phyloP scores from a whole-genome alignment of 2,329 filamentous ascomycete genomes.

The Fusarium penzigii region DNA sequence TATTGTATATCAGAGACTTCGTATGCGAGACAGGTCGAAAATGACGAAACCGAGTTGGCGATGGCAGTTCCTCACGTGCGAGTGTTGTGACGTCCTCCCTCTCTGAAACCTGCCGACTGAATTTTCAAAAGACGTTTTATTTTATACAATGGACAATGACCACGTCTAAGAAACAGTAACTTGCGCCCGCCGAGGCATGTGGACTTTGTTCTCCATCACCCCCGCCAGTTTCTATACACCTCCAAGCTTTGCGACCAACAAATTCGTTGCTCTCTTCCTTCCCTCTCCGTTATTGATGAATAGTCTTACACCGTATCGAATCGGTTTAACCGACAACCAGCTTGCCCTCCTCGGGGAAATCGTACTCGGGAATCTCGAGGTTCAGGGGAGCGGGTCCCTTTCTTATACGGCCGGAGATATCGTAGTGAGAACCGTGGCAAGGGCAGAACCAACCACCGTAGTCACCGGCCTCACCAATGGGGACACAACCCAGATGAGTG shows the following conservation, averaged over 20 bases:
- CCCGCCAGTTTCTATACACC: slow-evolving; percentile 27
- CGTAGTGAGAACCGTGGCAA: slow-evolving; percentile 99
- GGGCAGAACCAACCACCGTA: slow-evolving; percentile 99
- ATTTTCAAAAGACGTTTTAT: slow-evolving; percentile 36
- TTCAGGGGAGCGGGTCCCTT: slow-evolving; percentile 97
- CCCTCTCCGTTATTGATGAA: slow-evolving; percentile 15
- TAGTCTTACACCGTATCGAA: slow-evolving; percentile 30
- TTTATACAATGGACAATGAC: slow-evolving; percentile 39
- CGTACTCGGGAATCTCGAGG: slow-evolving; percentile 90
- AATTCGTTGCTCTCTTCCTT: slow-evolving; percentile 2
- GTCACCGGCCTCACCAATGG: slow-evolving; percentile 97
- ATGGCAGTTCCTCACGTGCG: slow-evolving; percentile 20
- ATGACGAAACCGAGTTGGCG: too few species aligned
- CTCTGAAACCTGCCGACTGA: slow-evolving; percentile 24
- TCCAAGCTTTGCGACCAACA: slow-evolving; percentile 3
- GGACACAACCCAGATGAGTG: slow-evolving; percentile 98
- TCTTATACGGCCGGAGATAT: slow-evolving; percentile 97
- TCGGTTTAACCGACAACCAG: slow-evolving; percentile 84
- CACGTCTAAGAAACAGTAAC: slow-evolving; percentile 39
- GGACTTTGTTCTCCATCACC: slow-evolving; percentile 13
- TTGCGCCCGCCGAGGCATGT: slow-evolving; percentile 26
- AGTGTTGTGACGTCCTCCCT: slow-evolving; percentile 6
- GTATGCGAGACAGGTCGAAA: too few species aligned
- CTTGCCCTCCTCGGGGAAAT: slow-evolving; percentile 86
- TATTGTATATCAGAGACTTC: too few species aligned